Conservation (phyloP, 2,329 filamentous ascomycete genomes). For the Aspergillus japonicus region DNA sequence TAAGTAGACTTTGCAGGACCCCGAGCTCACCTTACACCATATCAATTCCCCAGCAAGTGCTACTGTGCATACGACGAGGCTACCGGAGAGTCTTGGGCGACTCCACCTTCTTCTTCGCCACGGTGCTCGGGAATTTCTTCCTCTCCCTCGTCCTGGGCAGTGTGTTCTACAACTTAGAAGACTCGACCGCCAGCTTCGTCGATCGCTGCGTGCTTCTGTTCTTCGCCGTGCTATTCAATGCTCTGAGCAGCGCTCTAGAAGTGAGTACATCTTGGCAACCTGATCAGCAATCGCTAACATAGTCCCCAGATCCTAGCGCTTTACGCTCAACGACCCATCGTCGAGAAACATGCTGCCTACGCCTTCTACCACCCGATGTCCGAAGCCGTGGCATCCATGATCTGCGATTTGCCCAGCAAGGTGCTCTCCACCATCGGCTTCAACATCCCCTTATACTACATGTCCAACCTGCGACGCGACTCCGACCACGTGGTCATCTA, state of each 20-base stretch:
- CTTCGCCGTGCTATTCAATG: conserved; percentile 80
- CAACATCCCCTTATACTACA: conserved; percentile 78
- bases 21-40: conserved; percentile 75
- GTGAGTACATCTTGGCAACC: background rate
- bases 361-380: conserved; percentile 18
- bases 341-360: conserved; percentile 19
- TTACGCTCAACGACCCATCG: conserved; percentile 14
- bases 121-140: conserved; percentile 62
- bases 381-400: conserved; percentile 2
- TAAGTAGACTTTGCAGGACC: conserved; percentile 42
- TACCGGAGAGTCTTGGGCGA: conserved; percentile 72
- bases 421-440: conserved; percentile 68
- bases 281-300: background rate
- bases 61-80: conserved; percentile 74
- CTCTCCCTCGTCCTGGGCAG: conserved; percentile 70
- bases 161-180: conserved; percentile 69
- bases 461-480: conserved; percentile 72
- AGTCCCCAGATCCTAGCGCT: conserved; percentile 14
- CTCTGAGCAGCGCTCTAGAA: conserved; percentile 72
- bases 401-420: conserved; percentile 66
- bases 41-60: conserved; percentile 69
- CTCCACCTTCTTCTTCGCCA: conserved; percentile 65
- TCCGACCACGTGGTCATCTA: conserved; percentile 75
- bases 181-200: conserved; percentile 68
- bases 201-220: conserved; percentile 68